Evolutionary conservation across 2,329 filamentous ascomycete species (phyloP).

Genomic region (Pseudopithomyces maydicus): DNA sequence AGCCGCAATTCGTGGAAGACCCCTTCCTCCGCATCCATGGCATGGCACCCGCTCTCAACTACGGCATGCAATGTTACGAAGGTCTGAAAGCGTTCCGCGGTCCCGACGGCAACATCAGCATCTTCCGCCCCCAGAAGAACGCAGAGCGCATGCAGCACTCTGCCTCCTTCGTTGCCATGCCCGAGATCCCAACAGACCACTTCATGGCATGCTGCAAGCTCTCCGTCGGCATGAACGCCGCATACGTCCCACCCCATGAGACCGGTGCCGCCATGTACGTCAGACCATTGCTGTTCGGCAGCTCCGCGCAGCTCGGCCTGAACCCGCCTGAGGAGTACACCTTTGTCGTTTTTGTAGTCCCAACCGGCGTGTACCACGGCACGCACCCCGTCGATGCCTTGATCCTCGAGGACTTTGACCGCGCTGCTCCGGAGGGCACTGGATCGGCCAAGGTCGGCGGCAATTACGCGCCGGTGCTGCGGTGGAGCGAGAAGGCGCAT

Average conservation of each 20-base stretch:
- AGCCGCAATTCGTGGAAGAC: constrained; percentile 78
- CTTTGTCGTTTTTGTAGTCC: constrained; percentile 87
- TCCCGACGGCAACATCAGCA: constrained; percentile 73
- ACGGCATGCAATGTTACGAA: constrained; percentile 94
- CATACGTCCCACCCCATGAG: constrained; percentile 85
- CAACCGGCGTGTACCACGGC: constrained; percentile 93
- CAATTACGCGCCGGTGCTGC: constrained; percentile 91
- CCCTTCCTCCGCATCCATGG: constrained; percentile 90
- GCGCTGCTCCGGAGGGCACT: constrained; percentile 87
- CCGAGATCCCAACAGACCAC: constrained; percentile 73
- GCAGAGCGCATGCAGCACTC: constrained; percentile 84
- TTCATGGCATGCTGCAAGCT: constrained; percentile 79
- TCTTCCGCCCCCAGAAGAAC: constrained; percentile 89
- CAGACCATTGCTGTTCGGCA: constrained; percentile 86
- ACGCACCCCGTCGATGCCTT: constrained; percentile 84
- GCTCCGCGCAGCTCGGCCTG: constrained; percentile 82
- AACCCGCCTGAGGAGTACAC: constrained; percentile 90
- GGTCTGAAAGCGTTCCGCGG: constrained; percentile 95
- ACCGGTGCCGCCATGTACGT: constrained; percentile 93
- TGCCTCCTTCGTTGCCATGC: constrained; percentile 81
- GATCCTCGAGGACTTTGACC: constrained; percentile 91
- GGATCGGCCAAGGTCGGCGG: constrained; percentile 93
- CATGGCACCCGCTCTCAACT: constrained; percentile 94
- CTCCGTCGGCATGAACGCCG: constrained; percentile 86
- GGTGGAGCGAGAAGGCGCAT: constrained; percentile 82